Percentiles rank a stretch among this genome's conserved stretches.
Evolutionary conservation across 768 basidiomycete species (phyloP).

Genomic region (Pleurotus giganteus): DNA sequence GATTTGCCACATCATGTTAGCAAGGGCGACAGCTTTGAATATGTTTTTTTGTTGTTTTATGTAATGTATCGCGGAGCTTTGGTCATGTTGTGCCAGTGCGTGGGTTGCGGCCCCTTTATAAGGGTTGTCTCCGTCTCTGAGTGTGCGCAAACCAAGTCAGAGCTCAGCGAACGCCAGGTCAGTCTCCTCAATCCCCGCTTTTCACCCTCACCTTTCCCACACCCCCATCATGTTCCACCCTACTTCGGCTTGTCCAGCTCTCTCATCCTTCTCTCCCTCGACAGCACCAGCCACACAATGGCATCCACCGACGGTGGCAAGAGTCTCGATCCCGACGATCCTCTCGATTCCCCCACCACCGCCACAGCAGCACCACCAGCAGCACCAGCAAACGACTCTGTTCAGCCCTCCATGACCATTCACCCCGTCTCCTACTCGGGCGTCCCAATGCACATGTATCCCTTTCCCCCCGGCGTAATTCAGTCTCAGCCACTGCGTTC

Average conservation of each 20-base stretch:
- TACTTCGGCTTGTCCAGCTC: background rate
- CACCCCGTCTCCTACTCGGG: constrained; percentile 50
- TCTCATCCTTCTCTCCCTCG: background rate
- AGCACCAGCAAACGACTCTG: no score
- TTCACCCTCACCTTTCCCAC: background rate
- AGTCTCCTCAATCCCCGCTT: background rate
- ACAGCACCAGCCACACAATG: background rate
- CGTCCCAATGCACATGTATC: constrained; percentile 70
- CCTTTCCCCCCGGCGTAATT: constrained; percentile 49
- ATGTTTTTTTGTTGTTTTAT: no score
- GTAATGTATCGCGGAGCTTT: no score
- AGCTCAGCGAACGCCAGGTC: background rate
- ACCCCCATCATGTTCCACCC: background rate
- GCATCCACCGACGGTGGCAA: constrained; percentile 18
- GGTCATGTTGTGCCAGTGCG: no score
- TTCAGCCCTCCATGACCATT: constrained; percentile 32
- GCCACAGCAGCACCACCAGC: no score
- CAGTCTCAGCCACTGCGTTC: constrained; percentile 54
- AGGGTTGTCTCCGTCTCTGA: no score
- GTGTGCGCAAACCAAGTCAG: no score
- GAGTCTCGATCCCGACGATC: constrained; percentile 29
- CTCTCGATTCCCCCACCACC: constrained; percentile 30
- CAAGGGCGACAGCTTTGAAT: no score
- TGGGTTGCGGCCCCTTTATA: no score
- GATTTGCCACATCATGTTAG: no score